Conservation (phyloP, 1,139 yeast species). For the Hyphopichia burtonii region DNA sequence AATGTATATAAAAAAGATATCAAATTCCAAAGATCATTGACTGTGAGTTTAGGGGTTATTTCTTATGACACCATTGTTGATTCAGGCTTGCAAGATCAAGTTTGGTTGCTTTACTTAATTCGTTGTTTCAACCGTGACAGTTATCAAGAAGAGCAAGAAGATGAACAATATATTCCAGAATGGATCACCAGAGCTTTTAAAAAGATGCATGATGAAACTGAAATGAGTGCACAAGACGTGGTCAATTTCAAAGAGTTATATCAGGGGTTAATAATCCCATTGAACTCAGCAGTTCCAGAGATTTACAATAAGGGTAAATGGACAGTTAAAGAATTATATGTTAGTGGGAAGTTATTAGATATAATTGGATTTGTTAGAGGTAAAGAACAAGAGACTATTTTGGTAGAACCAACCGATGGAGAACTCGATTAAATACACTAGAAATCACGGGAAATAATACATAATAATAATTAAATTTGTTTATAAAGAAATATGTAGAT, state of each 20-base stretch:
- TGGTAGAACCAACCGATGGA: conserved; percentile 34
- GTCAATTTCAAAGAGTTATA: conserved; percentile 55
- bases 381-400: conserved; percentile 58
- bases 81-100: conserved; percentile 54
- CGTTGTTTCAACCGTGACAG: conserved; percentile 51
- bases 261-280: conserved; percentile 53
- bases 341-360: conserved; percentile 62
- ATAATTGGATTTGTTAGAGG: conserved; percentile 58
- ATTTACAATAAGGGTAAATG: conserved; percentile 60
- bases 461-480: no score
- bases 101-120: conserved; percentile 61
- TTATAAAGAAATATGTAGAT: no score
- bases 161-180: conserved; percentile 43
- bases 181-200: conserved; percentile 51
- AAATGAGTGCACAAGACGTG: conserved; percentile 51
- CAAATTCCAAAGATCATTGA: conserved; percentile 53
- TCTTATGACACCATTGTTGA: conserved; percentile 52
- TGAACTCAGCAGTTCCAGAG: conserved; percentile 58
- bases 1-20: conserved; percentile 55
- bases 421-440: conserved; percentile 1
- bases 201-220: conserved; percentile 33
- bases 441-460: no score
- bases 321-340: conserved; percentile 58
- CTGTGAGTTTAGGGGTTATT: conserved; percentile 56
- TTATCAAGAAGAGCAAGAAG: conserved; percentile 25